phyloP scores from a whole-genome alignment of 176 grass and related monocot genomes.

The Chloris gayana region DNA sequence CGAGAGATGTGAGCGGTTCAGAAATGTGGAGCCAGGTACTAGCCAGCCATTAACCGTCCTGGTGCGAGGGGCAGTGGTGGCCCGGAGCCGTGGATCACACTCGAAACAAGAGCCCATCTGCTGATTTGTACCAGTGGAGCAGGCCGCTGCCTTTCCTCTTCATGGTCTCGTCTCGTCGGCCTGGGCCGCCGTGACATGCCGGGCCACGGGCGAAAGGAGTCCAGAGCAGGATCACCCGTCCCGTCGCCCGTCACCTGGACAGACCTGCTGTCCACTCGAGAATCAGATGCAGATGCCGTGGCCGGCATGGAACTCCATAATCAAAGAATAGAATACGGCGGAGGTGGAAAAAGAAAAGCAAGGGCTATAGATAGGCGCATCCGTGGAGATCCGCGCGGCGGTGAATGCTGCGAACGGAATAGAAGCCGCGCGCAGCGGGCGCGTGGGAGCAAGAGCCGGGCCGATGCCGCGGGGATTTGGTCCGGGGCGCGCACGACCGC shows the following conservation, averaged over 20 bases:
- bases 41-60: no score
- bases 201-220: background rate
- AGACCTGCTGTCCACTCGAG: background rate
- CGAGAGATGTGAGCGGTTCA: no score
- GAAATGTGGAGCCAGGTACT: no score
- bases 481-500: slow-evolving; percentile 7
- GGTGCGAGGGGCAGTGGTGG: background rate
- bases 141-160: background rate
- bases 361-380: background rate
- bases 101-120: background rate
- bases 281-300: background rate
- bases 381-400: slow-evolving; percentile 27
- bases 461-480: slow-evolving; percentile 45
- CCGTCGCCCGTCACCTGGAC: background rate
- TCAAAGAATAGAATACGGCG: background rate
- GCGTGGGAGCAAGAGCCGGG: slow-evolving; percentile 42
- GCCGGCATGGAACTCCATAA: background rate
- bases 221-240: background rate
- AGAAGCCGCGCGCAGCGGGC: slow-evolving; percentile 32
- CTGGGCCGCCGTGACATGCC: background rate
- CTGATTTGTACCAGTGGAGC: background rate
- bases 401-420: slow-evolving; percentile 39
- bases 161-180: background rate
- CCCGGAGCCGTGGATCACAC: background rate
- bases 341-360: background rate